These are phyloP conservation scores for Leptomonas pyrrhocoris DNA, from an alignment of 208 protist species.

Conservation along the genomic window DNA sequence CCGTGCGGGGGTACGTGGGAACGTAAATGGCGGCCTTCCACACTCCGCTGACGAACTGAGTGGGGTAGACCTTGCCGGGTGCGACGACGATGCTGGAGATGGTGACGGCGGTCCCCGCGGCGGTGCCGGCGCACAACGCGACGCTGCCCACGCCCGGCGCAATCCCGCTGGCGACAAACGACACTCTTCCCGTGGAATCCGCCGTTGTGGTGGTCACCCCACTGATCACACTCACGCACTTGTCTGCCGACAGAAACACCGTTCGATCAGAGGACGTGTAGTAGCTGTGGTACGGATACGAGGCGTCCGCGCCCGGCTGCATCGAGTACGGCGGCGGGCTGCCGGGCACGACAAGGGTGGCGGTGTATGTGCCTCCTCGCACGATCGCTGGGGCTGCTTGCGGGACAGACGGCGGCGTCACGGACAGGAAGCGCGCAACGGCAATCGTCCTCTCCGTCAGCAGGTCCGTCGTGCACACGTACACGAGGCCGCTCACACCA, in stretches of 20 bases:
- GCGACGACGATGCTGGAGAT: slow-evolving; percentile 37
- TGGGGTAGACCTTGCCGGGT: slow-evolving; percentile 47
- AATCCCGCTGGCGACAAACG: slow-evolving; percentile 32
- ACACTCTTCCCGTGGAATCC: slow-evolving; percentile 19
- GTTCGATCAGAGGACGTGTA: slow-evolving; percentile 38
- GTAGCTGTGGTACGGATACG: slow-evolving; percentile 38
- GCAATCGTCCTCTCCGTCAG: slow-evolving; percentile 16
- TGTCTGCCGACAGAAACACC: slow-evolving; percentile 55
- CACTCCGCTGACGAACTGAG: slow-evolving; percentile 47
- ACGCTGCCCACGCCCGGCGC: slow-evolving; percentile 26
- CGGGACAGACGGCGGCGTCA: slow-evolving; percentile 46
- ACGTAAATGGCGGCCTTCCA: slow-evolving; percentile 45
- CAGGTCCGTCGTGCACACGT: slow-evolving; percentile 53
- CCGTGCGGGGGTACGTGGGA: slow-evolving; percentile 40
- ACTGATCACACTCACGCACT: slow-evolving; percentile 30
- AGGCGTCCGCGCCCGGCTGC: slow-evolving; percentile 39
- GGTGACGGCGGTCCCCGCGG: slow-evolving; percentile 28
- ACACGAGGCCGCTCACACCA: slow-evolving; percentile 41
- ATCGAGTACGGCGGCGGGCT: slow-evolving; percentile 60
- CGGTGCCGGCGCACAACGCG: slow-evolving; percentile 47
- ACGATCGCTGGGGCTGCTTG: slow-evolving; percentile 50
- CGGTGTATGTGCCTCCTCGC: slow-evolving; percentile 38
- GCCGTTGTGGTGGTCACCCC: slow-evolving; percentile 28
- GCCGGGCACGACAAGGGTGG: slow-evolving; percentile 40
- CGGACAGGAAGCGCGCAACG: slow-evolving; percentile 49